These are phyloP conservation scores for Dictyostelium brefeldianum DNA, from an alignment of 78 protist species.

Conservation along the genomic window DNA sequence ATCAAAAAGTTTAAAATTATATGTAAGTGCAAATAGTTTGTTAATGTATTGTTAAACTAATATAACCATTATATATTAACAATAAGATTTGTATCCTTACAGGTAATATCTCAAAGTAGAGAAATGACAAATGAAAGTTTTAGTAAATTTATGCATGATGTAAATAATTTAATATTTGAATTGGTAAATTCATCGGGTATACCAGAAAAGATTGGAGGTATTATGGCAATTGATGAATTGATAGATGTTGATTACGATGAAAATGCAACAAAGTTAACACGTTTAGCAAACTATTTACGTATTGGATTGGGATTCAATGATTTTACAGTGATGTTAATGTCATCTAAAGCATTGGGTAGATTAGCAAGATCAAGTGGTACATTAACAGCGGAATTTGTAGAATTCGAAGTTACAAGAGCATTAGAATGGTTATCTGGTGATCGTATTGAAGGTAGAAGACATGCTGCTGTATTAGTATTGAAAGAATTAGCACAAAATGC, in stretches of 20 bases:
- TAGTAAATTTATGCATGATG: conserved; percentile 53
- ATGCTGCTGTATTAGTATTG: conserved; percentile 64
- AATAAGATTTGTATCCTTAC: no score
- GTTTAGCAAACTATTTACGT: conserved; percentile 65
- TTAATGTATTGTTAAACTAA: background rate
- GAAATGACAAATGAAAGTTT: conserved; percentile 80
- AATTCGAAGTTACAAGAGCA: conserved; percentile 74
- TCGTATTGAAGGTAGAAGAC: conserved; percentile 39
- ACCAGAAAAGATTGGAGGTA: conserved; percentile 79
- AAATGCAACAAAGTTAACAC: conserved; percentile 66
- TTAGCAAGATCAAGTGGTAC: conserved; percentile 79
- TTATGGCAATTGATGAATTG: conserved; percentile 76
- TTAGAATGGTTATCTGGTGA: conserved; percentile 78
- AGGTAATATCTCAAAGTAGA: conserved; percentile 72
- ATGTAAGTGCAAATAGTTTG: conserved; percentile 19
- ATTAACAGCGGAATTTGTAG: conserved; percentile 80
- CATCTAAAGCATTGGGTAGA: conserved; percentile 71
- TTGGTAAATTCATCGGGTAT: conserved; percentile 53
- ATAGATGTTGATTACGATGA: conserved; percentile 71
- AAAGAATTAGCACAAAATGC: conserved; percentile 83
- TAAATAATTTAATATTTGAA: conserved; percentile 51
- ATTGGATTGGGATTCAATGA: conserved; percentile 59
- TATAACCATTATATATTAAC: background rate
- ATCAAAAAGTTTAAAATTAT: conserved; percentile 52
- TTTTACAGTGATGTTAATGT: conserved; percentile 66